Evolutionary conservation across 371 early-diverging fungal species (phyloP).

Genomic region (Gilbertella persicaria): DNA sequence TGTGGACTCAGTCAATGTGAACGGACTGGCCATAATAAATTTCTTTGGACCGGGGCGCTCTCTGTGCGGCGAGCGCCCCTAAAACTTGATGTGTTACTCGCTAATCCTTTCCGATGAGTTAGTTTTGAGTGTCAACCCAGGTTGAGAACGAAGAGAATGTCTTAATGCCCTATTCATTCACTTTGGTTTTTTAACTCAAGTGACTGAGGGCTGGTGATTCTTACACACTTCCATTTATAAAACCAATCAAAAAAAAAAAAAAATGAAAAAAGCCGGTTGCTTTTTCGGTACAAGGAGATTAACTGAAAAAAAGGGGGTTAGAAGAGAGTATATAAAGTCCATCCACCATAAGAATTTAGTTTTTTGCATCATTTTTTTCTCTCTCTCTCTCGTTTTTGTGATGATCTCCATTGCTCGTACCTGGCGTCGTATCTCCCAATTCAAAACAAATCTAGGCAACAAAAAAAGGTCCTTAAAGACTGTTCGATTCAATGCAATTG

Average conservation of each 20-base stretch:
- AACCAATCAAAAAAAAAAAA: not conserved
- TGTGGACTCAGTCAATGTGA: not conserved
- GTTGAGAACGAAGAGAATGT: slow-evolving; percentile 29
- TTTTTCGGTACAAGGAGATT: no score
- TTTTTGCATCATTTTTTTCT: not conserved
- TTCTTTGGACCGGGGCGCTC: slow-evolving; percentile 30
- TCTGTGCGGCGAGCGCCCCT: slow-evolving; percentile 31
- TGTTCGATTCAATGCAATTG: slow-evolving; percentile 38
- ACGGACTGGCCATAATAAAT: not conserved
- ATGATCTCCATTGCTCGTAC: slow-evolving; percentile 32
- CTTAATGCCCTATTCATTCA: slow-evolving; percentile 27
- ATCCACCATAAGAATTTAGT: no score
- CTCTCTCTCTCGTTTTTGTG: not conserved
- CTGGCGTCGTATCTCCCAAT: slow-evolving; percentile 28
- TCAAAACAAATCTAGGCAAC: slow-evolving; percentile 14
- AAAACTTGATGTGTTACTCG: slow-evolving; percentile 36
- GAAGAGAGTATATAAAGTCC: no score
- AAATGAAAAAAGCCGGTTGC: no score
- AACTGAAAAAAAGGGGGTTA: no score
- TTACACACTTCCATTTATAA: slow-evolving; percentile 11
- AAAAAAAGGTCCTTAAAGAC: slow-evolving; percentile 21
- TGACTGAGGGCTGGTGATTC: slow-evolving; percentile 34
- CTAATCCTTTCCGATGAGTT: slow-evolving; percentile 29
- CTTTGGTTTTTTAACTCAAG: slow-evolving; percentile 5
- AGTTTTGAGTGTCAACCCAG: slow-evolving; percentile 35